A percentile compares a stretch with the other conserved stretches of the same genome.
Evolutionary conservation across 2,329 filamentous ascomycete species (phyloP).

Genomic region (Hypocreales sp.): DNA sequence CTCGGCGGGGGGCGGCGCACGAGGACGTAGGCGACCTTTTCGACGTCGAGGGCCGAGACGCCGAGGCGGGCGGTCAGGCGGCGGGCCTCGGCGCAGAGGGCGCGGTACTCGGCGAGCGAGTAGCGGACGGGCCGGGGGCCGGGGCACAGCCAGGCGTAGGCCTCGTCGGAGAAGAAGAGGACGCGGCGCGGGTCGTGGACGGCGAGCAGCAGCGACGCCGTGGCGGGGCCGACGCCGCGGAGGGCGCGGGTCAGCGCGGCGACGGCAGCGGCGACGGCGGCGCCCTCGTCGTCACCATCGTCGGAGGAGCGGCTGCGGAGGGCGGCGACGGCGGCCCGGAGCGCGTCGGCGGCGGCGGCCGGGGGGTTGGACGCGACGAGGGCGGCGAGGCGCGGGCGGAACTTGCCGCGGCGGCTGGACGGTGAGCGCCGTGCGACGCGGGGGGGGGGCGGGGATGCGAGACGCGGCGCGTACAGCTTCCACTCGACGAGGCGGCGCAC

Average conservation of each 20-base stretch:
- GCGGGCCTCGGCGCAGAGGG: slow-evolving; percentile 29
- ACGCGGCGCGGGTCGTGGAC: slow-evolving; percentile 42
- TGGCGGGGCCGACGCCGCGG: slow-evolving; percentile 64
- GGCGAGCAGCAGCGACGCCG: slow-evolving; percentile 57
- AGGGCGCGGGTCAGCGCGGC: slow-evolving; percentile 26
- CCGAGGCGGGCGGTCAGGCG: slow-evolving; percentile 30
- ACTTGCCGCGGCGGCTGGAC: slow-evolving; percentile 43
- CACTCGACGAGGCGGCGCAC: slow-evolving; percentile 49
- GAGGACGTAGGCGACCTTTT: slow-evolving; percentile 57
- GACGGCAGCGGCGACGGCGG: slow-evolving; percentile 34
- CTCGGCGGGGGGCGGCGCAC: slow-evolving; percentile 26
- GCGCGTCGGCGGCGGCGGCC: slow-evolving; percentile 26
- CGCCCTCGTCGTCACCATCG: too few relatives aligned
- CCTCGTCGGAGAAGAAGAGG: slow-evolving; percentile 70
- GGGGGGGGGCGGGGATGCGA: too few relatives aligned
- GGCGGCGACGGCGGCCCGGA: slow-evolving; percentile 33
- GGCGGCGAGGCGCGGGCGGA: slow-evolving; percentile 44
- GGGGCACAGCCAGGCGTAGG: slow-evolving; percentile 56
- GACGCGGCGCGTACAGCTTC: slow-evolving; percentile 47
- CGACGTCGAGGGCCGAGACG: slow-evolving; percentile 45
- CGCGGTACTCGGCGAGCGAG: slow-evolving; percentile 50
- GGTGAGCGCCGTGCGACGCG: too few relatives aligned
- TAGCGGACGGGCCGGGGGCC: slow-evolving; percentile 21
- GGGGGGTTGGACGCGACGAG: slow-evolving; percentile 46
- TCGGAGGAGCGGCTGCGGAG: too few relatives aligned